Conservation (phyloP, 495 filamentous ascomycete genomes). For the Darksidea phi region DNA sequence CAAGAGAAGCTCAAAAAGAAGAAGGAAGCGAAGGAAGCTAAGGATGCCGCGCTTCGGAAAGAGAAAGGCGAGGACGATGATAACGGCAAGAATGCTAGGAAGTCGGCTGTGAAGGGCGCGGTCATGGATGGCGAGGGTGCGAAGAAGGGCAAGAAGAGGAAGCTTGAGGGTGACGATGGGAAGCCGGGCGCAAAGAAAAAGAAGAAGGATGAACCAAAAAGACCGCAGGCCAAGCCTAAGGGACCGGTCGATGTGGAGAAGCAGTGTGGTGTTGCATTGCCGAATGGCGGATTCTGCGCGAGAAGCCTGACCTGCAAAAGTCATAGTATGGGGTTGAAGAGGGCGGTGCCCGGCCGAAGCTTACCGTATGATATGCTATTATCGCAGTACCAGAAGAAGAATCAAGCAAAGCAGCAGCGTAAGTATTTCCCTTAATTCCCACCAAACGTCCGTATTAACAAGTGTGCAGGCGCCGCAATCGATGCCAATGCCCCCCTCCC, state of each 20-base stretch:
- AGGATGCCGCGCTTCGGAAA: slow-evolving; percentile 51
- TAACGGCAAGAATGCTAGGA: slow-evolving; percentile 42
- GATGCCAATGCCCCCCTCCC: slow-evolving; percentile 90
- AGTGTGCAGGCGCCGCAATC: slow-evolving; percentile 73
- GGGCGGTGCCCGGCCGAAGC: slow-evolving; percentile 82
- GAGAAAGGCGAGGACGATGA: slow-evolving; percentile 44
- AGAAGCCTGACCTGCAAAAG: slow-evolving; percentile 93
- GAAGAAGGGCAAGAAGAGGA: slow-evolving; percentile 88
- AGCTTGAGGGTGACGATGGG: slow-evolving; percentile 71
- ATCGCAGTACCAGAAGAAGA: slow-evolving; percentile 96
- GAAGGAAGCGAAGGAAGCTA: slow-evolving; percentile 51
- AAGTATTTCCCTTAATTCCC: slow-evolving; percentile 38
- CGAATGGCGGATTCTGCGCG: slow-evolving; percentile 84
- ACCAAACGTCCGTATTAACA: slow-evolving; percentile 8
- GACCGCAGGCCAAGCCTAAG: slow-evolving; percentile 84
- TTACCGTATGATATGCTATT: slow-evolving; percentile 94
- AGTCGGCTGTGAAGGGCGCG: slow-evolving; percentile 64
- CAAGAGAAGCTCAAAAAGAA: slow-evolving; percentile 50
- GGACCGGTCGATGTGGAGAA: slow-evolving; percentile 96
- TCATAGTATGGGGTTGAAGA: slow-evolving; percentile 94
- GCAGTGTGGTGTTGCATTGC: slow-evolving; percentile 89
- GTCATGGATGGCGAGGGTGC: slow-evolving; percentile 57
- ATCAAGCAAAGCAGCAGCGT: slow-evolving; percentile 96
- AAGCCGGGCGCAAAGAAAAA: slow-evolving; percentile 85
- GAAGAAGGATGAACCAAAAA: slow-evolving; percentile 88